A percentile compares a stretch with the other conserved stretches of the same genome.
Conservation (phyloP, 176 grass and related monocot species). For the Bothriochloa decipiens region DNA sequence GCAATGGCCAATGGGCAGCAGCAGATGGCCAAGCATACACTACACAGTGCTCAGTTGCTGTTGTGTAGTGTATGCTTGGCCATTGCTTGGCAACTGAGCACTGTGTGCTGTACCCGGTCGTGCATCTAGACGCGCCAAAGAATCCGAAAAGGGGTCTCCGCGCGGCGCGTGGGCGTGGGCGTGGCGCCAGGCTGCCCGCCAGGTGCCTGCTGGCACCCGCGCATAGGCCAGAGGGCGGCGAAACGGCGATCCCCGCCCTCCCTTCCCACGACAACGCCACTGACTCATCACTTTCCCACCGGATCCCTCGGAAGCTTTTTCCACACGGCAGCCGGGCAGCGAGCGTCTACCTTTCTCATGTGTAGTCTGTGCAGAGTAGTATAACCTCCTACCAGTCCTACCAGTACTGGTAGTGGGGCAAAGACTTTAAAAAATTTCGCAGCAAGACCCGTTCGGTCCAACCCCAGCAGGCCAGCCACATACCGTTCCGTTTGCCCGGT, state of each 20-base stretch:
- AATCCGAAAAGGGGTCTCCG: constrained; percentile 15
- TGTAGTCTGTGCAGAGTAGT: not conserved
- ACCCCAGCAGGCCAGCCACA: constrained; percentile 3
- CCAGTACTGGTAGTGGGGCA: not conserved
- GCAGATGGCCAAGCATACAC: not conserved
- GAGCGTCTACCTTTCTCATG: not conserved
- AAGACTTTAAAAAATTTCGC: no score
- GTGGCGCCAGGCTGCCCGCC: constrained; percentile 7
- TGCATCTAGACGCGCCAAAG: constrained; percentile 23
- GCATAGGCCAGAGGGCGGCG: not conserved
- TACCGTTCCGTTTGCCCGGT: constrained; percentile 25
- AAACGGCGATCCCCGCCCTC: not conserved
- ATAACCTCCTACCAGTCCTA: not conserved
- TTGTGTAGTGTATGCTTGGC: no score
- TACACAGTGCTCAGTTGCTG: no score
- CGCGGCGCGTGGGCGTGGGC: not conserved
- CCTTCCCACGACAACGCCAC: constrained; percentile 27
- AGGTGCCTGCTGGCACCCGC: constrained; percentile 33
- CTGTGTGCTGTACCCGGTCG: no score
- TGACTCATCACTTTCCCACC: not conserved
- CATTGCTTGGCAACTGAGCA: no score
- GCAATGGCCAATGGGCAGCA: not conserved
- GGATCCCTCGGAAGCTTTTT: constrained; percentile 14
- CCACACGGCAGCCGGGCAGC: constrained; percentile 35
- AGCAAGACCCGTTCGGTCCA: constrained; percentile 16